These are phyloP conservation scores for Microcyclosporella mali DNA, from an alignment of 2,329 filamentous ascomycete genomes.

Conservation along the genomic window DNA sequence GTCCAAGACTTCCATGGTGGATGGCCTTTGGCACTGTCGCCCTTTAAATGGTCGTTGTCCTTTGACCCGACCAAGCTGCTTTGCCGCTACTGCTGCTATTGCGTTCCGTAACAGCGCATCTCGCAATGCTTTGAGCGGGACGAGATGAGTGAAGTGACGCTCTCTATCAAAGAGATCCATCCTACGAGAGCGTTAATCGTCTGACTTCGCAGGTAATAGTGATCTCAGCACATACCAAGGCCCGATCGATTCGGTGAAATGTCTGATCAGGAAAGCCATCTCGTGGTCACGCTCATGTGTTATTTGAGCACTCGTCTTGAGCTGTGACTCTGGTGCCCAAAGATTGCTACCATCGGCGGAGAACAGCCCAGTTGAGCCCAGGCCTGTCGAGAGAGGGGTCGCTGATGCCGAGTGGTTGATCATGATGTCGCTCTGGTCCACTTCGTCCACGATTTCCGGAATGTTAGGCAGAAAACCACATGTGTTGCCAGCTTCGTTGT, in stretches of 20 bases:
- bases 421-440: conserved; percentile 23
- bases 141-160: conserved; percentile 55
- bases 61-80: conserved; percentile 52
- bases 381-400: conserved; percentile 18
- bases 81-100: conserved; percentile 56
- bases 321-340: conserved; percentile 27
- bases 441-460: conserved; percentile 30
- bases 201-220: background rate
- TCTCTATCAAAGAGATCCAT: conserved; percentile 52
- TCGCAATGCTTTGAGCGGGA: conserved; percentile 51
- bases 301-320: conserved; percentile 30
- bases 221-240: conserved; percentile 40
- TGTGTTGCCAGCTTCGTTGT: conserved; percentile 25
- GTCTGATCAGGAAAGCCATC: conserved; percentile 53
- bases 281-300: conserved; percentile 45
- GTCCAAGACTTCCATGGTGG: conserved; percentile 49
- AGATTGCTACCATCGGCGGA: conserved; percentile 19
- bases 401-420: conserved; percentile 16
- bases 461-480: conserved; percentile 30
- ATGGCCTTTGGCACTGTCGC: conserved; percentile 43
- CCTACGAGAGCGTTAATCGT: conserved; percentile 10
- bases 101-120: conserved; percentile 49
- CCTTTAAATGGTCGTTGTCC: conserved; percentile 47
- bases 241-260: conserved; percentile 55
- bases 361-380: conserved; percentile 16